phyloP scores from a whole-genome alignment of 345 rosid species.

The Acer campestre region DNA sequence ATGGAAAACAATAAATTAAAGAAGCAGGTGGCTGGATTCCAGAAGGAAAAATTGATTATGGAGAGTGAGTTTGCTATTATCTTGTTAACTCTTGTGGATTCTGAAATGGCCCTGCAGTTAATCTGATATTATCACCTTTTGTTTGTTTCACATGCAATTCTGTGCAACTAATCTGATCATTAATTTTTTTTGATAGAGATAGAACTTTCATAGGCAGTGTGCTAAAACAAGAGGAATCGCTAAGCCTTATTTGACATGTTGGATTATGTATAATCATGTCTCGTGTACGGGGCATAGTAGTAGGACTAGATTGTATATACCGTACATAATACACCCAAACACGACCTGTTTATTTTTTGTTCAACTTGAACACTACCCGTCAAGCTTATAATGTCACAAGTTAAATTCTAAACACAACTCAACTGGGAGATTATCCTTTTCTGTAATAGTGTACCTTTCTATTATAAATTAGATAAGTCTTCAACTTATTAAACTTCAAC shows the following conservation, averaged over 20 bases:
- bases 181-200: not conserved
- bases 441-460: not conserved
- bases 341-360: too few relatives aligned
- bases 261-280: not conserved
- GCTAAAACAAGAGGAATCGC: not conserved
- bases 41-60: constrained; percentile 55
- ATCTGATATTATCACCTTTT: not conserved
- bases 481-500: not conserved
- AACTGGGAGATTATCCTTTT: not conserved
- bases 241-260: not conserved
- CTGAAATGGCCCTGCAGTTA: not conserved
- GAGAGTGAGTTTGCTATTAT: constrained; percentile 45
- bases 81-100: constrained; percentile 2
- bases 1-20: constrained; percentile 63
- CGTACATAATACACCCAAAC: too few relatives aligned
- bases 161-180: not conserved
- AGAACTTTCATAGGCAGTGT: not conserved
- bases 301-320: not conserved
- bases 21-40: constrained; percentile 54
- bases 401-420: too few relatives aligned
- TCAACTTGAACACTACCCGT: too few relatives aligned
- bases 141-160: not conserved
- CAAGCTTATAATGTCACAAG: too few relatives aligned
- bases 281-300: not conserved
- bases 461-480: not conserved